Evolutionary conservation across 2,329 filamentous ascomycete species (phyloP).

Genomic region (Xylaria sp.): DNA sequence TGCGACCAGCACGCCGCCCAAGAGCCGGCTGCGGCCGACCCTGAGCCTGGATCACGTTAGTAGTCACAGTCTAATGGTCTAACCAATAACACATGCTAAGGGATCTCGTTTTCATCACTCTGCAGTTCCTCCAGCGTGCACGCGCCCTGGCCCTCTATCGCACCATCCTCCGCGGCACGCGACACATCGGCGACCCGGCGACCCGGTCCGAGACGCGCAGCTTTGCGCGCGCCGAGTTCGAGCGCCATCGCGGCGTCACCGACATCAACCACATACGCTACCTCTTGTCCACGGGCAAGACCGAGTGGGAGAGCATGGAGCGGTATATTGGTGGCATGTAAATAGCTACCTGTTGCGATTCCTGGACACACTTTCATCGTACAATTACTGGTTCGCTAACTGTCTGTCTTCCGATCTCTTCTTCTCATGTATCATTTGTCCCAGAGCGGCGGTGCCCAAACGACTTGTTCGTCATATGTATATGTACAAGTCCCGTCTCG

Average conservation of each 20-base stretch:
- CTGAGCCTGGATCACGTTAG: constrained; percentile 69
- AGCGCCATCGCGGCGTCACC: constrained; percentile 65
- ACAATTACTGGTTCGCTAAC: constrained; percentile 9
- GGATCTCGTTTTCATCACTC: not conserved
- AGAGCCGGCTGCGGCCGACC: constrained; percentile 54
- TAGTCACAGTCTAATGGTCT: constrained; percentile 21
- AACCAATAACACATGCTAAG: constrained; percentile 17
- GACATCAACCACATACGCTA: constrained; percentile 70
- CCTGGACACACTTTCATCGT: not conserved
- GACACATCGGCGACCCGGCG: constrained; percentile 59
- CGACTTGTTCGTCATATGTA: constrained; percentile 3
- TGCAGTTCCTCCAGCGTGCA: constrained; percentile 67
- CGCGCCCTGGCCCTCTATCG: constrained; percentile 68
- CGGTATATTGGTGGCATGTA: constrained; percentile 63
- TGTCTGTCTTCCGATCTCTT: not conserved
- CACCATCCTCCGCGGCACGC: constrained; percentile 64
- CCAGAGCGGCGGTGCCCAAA: not conserved
- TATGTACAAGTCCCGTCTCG: constrained; percentile 18
- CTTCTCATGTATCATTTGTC: constrained; percentile 2
- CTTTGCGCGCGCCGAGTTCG: constrained; percentile 69
- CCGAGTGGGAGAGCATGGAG: constrained; percentile 72
- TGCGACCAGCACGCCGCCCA: constrained; percentile 48
- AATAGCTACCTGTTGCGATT: constrained; percentile 6
- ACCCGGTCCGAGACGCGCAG: constrained; percentile 65
- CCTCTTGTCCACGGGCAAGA: constrained; percentile 71